Percentiles rank a stretch among this genome's conserved stretches.
Evolutionary conservation across 2,329 filamentous ascomycete genomes (phyloP).

Genomic region (Trichophyton mentagrophytes): DNA sequence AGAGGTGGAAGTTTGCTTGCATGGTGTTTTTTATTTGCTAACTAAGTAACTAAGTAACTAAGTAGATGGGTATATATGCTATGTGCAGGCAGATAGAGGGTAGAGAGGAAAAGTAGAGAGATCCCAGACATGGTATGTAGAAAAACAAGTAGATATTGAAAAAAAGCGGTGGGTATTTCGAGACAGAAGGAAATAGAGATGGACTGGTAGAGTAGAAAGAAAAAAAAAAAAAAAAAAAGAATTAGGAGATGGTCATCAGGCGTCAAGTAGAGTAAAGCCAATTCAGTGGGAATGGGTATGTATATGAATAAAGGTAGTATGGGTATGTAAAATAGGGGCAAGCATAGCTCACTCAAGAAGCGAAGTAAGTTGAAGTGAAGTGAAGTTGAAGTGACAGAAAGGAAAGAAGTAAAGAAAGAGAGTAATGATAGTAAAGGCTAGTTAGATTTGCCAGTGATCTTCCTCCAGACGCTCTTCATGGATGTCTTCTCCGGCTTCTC

Average conservation of each 20-base stretch:
- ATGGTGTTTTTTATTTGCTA: no score
- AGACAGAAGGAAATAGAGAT: neutral
- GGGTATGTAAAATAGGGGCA: neutral
- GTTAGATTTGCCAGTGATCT: conserved; percentile 21
- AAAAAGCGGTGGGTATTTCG: neutral
- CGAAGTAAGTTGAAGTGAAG: neutral
- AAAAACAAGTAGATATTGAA: neutral
- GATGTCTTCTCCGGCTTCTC: conserved; percentile 31
- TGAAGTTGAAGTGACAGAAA: neutral
- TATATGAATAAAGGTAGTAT: neutral
- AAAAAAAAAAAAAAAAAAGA: neutral
- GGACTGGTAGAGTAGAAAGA: neutral
- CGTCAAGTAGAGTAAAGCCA: neutral
- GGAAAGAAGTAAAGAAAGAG: neutral
- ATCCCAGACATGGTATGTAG: no score
- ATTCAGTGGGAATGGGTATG: neutral
- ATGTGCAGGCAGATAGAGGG: no score
- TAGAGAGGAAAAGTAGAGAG: no score
- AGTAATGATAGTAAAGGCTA: neutral
- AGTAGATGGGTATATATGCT: no score
- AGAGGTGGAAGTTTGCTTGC: no score
- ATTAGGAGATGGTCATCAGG: conserved; percentile 2
- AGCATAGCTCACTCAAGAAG: neutral
- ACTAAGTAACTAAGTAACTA: no score
- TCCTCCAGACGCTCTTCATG: conserved; percentile 35